Conservation (phyloP, 805 yeast species). For the Saccharomycodes ludwigii region DNA sequence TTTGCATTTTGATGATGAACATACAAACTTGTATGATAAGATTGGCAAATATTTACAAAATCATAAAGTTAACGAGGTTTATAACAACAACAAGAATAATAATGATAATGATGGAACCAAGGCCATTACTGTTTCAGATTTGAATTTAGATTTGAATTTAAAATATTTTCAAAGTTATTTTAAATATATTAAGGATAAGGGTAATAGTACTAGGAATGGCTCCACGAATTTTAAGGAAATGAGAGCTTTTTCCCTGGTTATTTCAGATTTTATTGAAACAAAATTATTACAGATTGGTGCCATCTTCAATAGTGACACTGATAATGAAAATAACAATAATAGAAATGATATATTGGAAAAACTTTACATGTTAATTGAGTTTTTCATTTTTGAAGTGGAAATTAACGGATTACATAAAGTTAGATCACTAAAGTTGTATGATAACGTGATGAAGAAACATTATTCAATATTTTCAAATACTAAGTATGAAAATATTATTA, state of each 20-base stretch:
- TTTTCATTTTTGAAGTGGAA: slow-evolving; percentile 1
- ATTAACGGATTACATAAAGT: slow-evolving; percentile 1
- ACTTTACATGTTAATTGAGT: background rate
- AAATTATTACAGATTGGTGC: background rate
- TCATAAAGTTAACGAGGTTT: background rate
- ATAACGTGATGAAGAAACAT: background rate
- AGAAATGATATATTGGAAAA: background rate
- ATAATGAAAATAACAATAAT: background rate
- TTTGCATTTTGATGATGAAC: too few species aligned
- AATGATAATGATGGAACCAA: background rate
- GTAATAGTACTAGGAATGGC: too few species aligned
- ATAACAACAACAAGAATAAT: background rate
- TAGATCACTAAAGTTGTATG: background rate
- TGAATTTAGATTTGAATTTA: background rate
- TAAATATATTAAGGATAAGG: too few species aligned
- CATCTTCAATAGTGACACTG: background rate
- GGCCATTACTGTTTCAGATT: too few species aligned
- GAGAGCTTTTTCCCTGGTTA: too few species aligned
- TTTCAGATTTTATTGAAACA: too few species aligned
- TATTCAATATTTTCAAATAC: too few species aligned
- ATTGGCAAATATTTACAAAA: too few species aligned
- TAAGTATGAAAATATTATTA: too few species aligned
- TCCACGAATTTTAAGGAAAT: too few species aligned
- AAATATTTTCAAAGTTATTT: too few species aligned
- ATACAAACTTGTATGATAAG: too few species aligned